phyloP scores from a whole-genome alignment of 1,139 yeast species.

The Yamadazyma dendronema region DNA sequence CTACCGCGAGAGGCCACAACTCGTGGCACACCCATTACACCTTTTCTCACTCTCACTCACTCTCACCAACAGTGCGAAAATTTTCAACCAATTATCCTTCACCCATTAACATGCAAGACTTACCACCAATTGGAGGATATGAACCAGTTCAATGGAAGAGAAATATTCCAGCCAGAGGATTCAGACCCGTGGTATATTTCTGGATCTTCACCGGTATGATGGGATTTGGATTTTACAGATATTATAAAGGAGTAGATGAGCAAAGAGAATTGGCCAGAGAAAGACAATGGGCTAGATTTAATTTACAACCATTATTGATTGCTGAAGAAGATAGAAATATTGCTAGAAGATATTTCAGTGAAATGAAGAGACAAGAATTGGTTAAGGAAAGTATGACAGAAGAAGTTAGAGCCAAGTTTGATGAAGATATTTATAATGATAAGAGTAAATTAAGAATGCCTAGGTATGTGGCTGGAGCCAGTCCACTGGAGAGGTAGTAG shows the following conservation, averaged over 20 bases:
- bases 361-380: slow-evolving; percentile 64
- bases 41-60: too few relatives aligned
- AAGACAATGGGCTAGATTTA: slow-evolving; percentile 73
- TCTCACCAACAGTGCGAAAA: slow-evolving; percentile 7
- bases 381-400: slow-evolving; percentile 45
- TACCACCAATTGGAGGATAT: slow-evolving; percentile 87
- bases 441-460: slow-evolving; percentile 48
- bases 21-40: too few relatives aligned
- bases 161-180: slow-evolving; percentile 81
- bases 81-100: slow-evolving; percentile 17
- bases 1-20: too few relatives aligned
- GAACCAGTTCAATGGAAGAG: slow-evolving; percentile 89
- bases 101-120: slow-evolving; percentile 60
- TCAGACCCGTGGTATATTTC: slow-evolving; percentile 72
- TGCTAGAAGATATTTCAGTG: slow-evolving; percentile 70
- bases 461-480: slow-evolving; percentile 41
- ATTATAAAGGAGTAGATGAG: slow-evolving; percentile 69
- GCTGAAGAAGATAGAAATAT: slow-evolving; percentile 83
- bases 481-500: slow-evolving; percentile 28
- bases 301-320: slow-evolving; percentile 69
- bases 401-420: slow-evolving; percentile 40
- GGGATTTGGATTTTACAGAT: slow-evolving; percentile 70
- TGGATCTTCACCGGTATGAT: slow-evolving; percentile 62
- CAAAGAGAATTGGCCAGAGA: slow-evolving; percentile 77
- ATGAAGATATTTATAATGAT: slow-evolving; percentile 45